Evolutionary conservation across 2,329 filamentous ascomycete genomes (phyloP), one percentile per base, ranked within the genome.

Genomic region (Diaporthe capsici): DNA sequence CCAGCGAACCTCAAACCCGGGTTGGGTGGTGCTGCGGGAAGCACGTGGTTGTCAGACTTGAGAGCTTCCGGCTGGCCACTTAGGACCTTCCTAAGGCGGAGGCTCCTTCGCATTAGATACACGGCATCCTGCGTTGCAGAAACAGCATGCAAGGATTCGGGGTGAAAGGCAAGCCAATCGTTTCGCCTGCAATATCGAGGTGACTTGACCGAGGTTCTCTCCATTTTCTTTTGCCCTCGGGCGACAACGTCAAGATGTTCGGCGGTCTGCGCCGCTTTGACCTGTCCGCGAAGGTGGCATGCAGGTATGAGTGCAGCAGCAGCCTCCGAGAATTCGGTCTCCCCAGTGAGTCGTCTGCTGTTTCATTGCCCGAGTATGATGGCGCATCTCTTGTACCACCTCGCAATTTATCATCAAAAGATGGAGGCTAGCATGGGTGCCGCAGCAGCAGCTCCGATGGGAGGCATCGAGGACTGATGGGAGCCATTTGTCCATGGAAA

Each of bases 61-160:
- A 74, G 53, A 63, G 49, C 55, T 58, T 25, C 25, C 37, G 58
- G 71, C 61, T 55, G 67, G 39, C 22, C 42, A 28, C 58, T 60
- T 42, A 58, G 13, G 31, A 39, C 44, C 47, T 61, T 55, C 67
- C 58, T 71, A 72, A 72, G 34, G 42, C 51, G 47, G 57, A 73
- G 28, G 47, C 31, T 47, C 49, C 44, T 9, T 72, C 37, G 39
- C 22, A 44, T 53, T 44, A 44, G 63, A 47, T 61, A 31, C 57
- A 71, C 57, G 49, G 65, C 58, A 71, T 58, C 17, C 58, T 71
- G 65, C 65, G 61, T 76, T 76, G 57, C 47, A 58, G 39, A 28
- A 39, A 15, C n/a, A 51, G 58, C 22, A 17, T 67, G 15, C 71
- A 60, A 53, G 75, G 71, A 57, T 71, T 8, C 31, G 17, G 25